phyloP scores from a whole-genome alignment of 192 early-diverging fungal species.

The Backusella mclennaniae region DNA sequence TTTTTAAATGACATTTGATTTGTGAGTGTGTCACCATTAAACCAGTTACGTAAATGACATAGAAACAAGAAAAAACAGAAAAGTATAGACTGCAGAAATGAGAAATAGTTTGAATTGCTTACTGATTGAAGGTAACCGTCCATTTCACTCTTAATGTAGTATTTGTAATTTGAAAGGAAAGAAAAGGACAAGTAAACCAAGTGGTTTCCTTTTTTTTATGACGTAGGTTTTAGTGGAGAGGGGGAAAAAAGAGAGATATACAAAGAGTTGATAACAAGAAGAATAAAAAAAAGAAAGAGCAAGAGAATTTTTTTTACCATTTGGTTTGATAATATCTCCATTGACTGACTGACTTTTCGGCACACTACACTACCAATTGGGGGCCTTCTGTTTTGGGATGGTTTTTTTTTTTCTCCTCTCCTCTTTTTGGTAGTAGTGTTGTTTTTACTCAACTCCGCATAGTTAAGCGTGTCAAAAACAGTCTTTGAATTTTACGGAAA shows the following conservation, averaged over 20 bases:
- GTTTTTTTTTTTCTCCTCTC: background rate
- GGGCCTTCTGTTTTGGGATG: too few relatives aligned
- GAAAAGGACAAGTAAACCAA: conserved; percentile 6
- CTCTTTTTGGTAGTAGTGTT: too few relatives aligned
- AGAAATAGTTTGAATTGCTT: background rate
- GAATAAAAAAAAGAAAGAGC: background rate
- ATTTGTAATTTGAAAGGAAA: background rate
- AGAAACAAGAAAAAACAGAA: background rate
- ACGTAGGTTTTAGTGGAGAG: too few relatives aligned
- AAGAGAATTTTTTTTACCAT: background rate
- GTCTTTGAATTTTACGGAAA: background rate
- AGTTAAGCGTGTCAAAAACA: background rate
- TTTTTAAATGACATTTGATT: background rate
- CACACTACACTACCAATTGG: background rate
- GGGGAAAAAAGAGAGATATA: background rate
- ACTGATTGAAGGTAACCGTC: conserved; percentile 20
- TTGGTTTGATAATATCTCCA: background rate
- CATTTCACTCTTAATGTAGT: background rate
- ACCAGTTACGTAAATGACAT: conserved; percentile 2
- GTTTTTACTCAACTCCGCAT: too few relatives aligned
- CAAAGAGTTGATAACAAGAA: background rate
- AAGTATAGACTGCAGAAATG: background rate
- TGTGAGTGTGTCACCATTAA: background rate
- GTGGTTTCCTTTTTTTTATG: background rate
- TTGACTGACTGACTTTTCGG: background rate